Base-by-base conservation (phyloP, 768 basidiomycete genomes). In the Lyophyllum decastes region DNA sequence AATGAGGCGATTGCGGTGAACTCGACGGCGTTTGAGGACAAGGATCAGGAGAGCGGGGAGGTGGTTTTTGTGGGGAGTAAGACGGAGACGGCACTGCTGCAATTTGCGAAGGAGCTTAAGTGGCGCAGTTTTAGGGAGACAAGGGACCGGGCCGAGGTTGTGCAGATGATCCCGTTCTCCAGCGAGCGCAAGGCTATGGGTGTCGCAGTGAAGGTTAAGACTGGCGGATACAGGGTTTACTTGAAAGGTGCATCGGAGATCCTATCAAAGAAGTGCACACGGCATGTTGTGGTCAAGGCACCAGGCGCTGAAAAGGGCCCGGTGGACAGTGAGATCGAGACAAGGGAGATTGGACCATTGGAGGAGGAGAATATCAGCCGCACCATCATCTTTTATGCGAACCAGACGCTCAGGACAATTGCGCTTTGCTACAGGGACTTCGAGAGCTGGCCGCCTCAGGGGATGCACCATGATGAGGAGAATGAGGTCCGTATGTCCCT, bases 341-440 rank as follows among this genome's bases (percentile, higher is more conserved):
- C 84, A 2, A 73, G 69, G 57, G 71, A 71, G 1, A 93, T 97
- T 56, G 86, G 86, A 64, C 76, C 82, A 10, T 74, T 87, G 17
- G 85, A 88, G 14, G 78, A 79, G 58, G 88, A 90, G 66, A 98
- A 98, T 68, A 93, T 98, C 69, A 83, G 81, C 25, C 84, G 92
- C 46, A 98, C 96, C 14, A 98, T 95, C 73, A 95, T 96, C 63
- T 96, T 97, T 74, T 98, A 99, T 71, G 95, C 95, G 66, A 95
- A 95, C 72, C 96, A 98, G 76, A 90, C 87, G 12, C 86, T 98
- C 10, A 86, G 96, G 49, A 98, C 97, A 1, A 92, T 99, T 63
- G 94, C 95, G 1, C 73, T 98, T 45, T 97, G 95, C 71, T 98
- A 98, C 68, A 83, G 87, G 48, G 95, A 99, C 68, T 88, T 97